Evolutionary conservation across 176 grass and related monocot genomes (phyloP), one percentile per base, ranked within the genome.

Genomic region (Avena eriantha): DNA sequence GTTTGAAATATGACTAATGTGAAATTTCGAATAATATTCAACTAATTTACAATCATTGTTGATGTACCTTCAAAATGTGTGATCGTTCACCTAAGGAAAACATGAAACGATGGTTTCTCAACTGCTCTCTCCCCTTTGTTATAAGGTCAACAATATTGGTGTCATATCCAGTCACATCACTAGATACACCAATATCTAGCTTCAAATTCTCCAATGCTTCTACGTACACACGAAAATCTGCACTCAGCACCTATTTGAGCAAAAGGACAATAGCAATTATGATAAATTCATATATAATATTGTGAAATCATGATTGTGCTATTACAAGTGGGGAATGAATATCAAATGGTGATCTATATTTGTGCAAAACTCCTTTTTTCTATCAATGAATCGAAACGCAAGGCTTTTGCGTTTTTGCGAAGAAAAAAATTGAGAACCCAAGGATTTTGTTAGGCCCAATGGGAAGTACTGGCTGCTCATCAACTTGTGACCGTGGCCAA

Each of bases 41-140:
- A 17, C 23, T 34, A 47, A 45, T 63, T 48, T 46, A 65, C 13
- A 57, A 2, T 8, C 19, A 47, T 74, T 83, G 47, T 82, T 65
- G 11, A 73, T 58, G 49, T 87, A 94, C 95, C 90, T 97, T 97
- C 67, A 97, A 91, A 83, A 97, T 93, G 73, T 94, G 87, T 95
- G 91, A 79, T 76, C 92, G 92, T 80, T 95, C 87, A 59, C 95
- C 95, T 87, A 95, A 90, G 50, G 92, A 90, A 93, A 97, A 97
- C 81, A 97, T 92, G 86, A 91, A 92, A 80, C 79, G 84, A 29
- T 84, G 86, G 72, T 83, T 89, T 87, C 91, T 91, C 54, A 86
- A 63, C 84, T 92, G 82, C 8, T 93, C 90, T 82, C 91, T 91
- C 48, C 89, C 91, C 79, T 84, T 91, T 91, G 88, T 79, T 57